Base-by-base conservation (phyloP, 2,329 filamentous ascomycete species). In the Colletotrichum plurivorum region DNA sequence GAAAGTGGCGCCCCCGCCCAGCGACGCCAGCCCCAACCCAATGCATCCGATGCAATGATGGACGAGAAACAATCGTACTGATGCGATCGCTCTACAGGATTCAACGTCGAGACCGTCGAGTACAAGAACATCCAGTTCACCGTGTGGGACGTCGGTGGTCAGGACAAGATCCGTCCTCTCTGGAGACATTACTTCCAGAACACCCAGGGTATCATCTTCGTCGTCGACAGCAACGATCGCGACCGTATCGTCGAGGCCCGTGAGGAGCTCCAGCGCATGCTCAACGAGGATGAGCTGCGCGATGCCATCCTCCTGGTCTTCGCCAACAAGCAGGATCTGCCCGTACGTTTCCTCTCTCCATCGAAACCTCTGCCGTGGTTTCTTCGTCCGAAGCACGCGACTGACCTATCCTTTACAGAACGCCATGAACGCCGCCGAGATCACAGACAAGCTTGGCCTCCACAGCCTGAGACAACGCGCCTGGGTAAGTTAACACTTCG, bases 111-210 rank as follows among this genome's bases (percentile, higher is more conserved):
- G 90, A 98, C 96, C 65, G 96, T 99, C 83, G 95, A 97, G 83
- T 98, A 98, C 90, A 98, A 98, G 91, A 99, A 99, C 91, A 98
- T 97, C 79, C 94, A 97, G 84, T 99, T 99, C 90, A 98, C 95
- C 83, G 96, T 99, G 82, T 99, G 96, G 96, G 96, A 98, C 88
- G 96, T 99, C 80, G 96, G 96, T 89, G 96, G 96, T 84, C 96
- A 99, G 89, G 96, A 99, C 91, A 98, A 98, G 93, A 99, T 99
- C 83, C 92, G 96, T 84, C 96, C 96, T 81, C 89, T 99, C 80
- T 99, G 96, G 96, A 94, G 96, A 88, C 96, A 98, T 86, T 99
- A 99, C 89, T 99, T 98, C 92, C 95, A 97, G 86, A 97, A 97
- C 86, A 99, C 96, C 76, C 96, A 99, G 86, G 96, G 96, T 83